A percentile compares a stretch with the other conserved stretches of the same genome.
Conservation (phyloP, 805 yeast species). For the Yarrowia sp. region DNA sequence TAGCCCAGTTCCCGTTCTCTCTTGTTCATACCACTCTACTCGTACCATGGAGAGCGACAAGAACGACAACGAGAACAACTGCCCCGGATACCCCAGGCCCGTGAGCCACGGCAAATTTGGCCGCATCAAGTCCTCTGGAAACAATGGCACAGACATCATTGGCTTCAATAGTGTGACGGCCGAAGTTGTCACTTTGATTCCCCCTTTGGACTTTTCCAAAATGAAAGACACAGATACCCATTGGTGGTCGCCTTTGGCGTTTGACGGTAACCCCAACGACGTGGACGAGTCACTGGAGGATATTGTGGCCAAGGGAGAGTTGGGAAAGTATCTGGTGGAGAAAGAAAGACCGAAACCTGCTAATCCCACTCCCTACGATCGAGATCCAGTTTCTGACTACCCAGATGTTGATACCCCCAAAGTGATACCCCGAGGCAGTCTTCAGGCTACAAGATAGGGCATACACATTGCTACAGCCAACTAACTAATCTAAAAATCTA, state of each 20-base stretch:
- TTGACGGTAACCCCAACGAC: background rate
- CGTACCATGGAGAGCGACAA: slow-evolving; percentile 8
- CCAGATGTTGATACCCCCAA: slow-evolving; percentile 17
- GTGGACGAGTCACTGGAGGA: slow-evolving; percentile 11
- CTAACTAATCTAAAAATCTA: slow-evolving; percentile 1
- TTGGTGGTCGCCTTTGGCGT: slow-evolving; percentile 20
- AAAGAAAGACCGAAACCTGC: background rate
- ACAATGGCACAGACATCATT: slow-evolving; percentile 15
- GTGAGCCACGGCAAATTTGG: slow-evolving; percentile 30
- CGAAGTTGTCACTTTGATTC: background rate
- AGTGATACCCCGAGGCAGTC: background rate
- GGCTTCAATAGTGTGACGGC: slow-evolving; percentile 4
- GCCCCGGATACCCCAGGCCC: slow-evolving; percentile 33
- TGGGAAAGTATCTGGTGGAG: slow-evolving; percentile 7
- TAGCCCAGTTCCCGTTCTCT: background rate
- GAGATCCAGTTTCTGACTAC: slow-evolving; percentile 12
- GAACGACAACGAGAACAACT: slow-evolving; percentile 19
- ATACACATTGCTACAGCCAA: too few relatives aligned
- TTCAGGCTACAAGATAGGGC: slow-evolving; percentile 1
- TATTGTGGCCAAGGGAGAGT: slow-evolving; percentile 20
- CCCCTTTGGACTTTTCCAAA: slow-evolving; percentile 10
- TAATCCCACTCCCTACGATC: slow-evolving; percentile 6
- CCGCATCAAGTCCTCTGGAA: slow-evolving; percentile 21
- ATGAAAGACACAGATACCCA: background rate
- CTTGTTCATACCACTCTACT: background rate